These are phyloP conservation scores for Fusarium abutilonis DNA, from an alignment of 2,329 filamentous ascomycete genomes.

Conservation along the genomic window DNA sequence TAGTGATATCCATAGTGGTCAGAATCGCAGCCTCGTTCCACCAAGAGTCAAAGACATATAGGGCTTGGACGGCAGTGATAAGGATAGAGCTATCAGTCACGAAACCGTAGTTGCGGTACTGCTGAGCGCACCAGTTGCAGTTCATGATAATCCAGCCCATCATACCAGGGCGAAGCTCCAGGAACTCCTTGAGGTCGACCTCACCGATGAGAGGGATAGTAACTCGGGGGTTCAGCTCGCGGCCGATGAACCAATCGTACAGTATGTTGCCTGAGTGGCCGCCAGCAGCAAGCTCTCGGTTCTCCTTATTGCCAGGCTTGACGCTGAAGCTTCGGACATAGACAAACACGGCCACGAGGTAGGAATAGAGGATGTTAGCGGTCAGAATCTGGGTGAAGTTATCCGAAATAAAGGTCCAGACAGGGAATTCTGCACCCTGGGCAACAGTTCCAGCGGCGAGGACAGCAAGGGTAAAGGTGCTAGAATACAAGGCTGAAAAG, in stretches of 20 bases:
- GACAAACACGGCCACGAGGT: slow-evolving; percentile 76
- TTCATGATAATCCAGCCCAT: slow-evolving; percentile 89
- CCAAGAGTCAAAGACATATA: slow-evolving; percentile 86
- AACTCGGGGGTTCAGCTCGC: slow-evolving; percentile 91
- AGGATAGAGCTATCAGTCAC: slow-evolving; percentile 88
- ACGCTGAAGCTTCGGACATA: slow-evolving; percentile 87
- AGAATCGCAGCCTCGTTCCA: slow-evolving; percentile 90
- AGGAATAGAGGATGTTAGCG: slow-evolving; percentile 81
- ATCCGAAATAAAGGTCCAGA: slow-evolving; percentile 94
- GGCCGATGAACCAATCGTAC: slow-evolving; percentile 97
- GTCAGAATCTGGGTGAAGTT: slow-evolving; percentile 90
- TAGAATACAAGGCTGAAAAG: slow-evolving; percentile 75
- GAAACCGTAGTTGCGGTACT: slow-evolving; percentile 85
- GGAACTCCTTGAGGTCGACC: slow-evolving; percentile 89
- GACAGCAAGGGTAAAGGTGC: slow-evolving; percentile 75
- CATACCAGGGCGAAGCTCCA: slow-evolving; percentile 91
- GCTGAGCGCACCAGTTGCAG: slow-evolving; percentile 83
- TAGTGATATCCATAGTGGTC: slow-evolving; percentile 94
- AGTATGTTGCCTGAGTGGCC: slow-evolving; percentile 85
- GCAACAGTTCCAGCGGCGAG: slow-evolving; percentile 77
- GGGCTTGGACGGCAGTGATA: slow-evolving; percentile 77
- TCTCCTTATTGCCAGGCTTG: slow-evolving; percentile 74
- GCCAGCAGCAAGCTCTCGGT: slow-evolving; percentile 82
- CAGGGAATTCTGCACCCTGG: slow-evolving; percentile 81
- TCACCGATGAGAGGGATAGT: slow-evolving; percentile 81